These are phyloP conservation scores for Pluteus cervinus DNA, from an alignment of 768 basidiomycete species.

Conservation along the genomic window DNA sequence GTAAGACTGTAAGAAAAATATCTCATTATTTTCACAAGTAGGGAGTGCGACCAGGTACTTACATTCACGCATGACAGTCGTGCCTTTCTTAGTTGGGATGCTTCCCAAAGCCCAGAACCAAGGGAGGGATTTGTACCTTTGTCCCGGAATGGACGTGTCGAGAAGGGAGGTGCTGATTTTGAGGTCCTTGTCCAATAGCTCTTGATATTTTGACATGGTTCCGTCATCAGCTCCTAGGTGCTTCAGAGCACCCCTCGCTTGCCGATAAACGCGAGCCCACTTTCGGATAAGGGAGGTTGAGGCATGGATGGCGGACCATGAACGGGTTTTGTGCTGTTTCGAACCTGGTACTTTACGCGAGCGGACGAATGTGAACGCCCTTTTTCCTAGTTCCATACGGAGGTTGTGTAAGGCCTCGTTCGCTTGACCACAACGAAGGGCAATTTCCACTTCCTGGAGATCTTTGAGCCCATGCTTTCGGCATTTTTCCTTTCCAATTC, in stretches of 20 bases:
- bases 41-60: slow-evolving; percentile 2
- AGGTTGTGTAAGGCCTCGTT: too few relatives aligned
- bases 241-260: not conserved
- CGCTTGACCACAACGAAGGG: too few relatives aligned
- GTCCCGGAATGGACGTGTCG: slow-evolving; percentile 8
- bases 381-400: too few relatives aligned
- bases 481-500: too few relatives aligned
- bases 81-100: not conserved
- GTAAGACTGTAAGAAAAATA: slow-evolving; percentile 5
- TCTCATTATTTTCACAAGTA: not conserved
- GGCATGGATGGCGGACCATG: too few relatives aligned
- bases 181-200: slow-evolving; percentile 3
- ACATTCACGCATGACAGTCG: slow-evolving; percentile 5
- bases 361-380: too few relatives aligned
- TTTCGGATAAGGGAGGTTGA: too few relatives aligned
- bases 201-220: not conserved
- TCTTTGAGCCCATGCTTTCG: too few relatives aligned
- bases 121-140: slow-evolving; percentile 5
- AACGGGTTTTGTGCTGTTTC: too few relatives aligned
- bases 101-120: slow-evolving; percentile 11
- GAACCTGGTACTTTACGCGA: too few relatives aligned
- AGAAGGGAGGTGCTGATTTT: slow-evolving; percentile 10
- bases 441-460: too few relatives aligned
- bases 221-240: not conserved
- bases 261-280: slow-evolving; percentile 5